phyloP scores from a whole-genome alignment of 768 basidiomycete genomes.

The Rhizopogon vesiculosus region DNA sequence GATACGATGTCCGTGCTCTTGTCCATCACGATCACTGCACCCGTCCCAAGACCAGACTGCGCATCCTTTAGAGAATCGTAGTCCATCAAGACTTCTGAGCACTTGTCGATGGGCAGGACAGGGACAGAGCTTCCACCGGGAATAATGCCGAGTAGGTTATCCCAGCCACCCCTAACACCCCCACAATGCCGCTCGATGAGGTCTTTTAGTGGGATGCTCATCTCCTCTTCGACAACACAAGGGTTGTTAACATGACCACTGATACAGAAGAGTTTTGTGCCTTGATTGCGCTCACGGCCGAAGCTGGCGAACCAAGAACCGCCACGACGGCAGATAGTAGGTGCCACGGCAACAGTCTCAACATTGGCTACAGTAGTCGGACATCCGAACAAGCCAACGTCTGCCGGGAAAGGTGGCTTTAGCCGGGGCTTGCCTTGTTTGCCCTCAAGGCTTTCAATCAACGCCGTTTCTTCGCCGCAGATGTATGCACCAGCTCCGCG shows the following conservation, averaged over 20 bases:
- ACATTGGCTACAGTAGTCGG: slow-evolving; percentile 98
- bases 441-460: slow-evolving; percentile 96
- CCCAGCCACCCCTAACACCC: slow-evolving; percentile 92
- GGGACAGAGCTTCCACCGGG: slow-evolving; percentile 96
- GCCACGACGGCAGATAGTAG: slow-evolving; percentile 92
- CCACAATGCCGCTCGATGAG: slow-evolving; percentile 97
- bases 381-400: slow-evolving; percentile 96
- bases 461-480: slow-evolving; percentile 96
- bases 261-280: slow-evolving; percentile 96
- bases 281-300: slow-evolving; percentile 88
- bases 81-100: slow-evolving; percentile 94
- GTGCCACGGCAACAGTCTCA: slow-evolving; percentile 96
- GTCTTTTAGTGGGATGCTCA: slow-evolving; percentile 94
- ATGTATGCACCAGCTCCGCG: slow-evolving; percentile 98
- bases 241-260: slow-evolving; percentile 98
- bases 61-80: slow-evolving; percentile 96
- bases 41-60: slow-evolving; percentile 95
- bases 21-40: slow-evolving; percentile 99
- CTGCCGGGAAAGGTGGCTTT: slow-evolving; percentile 98
- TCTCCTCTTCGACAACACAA: slow-evolving; percentile 97
- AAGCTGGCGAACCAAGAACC: slow-evolving; percentile 89
- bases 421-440: slow-evolving; percentile 98
- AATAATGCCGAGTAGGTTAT: slow-evolving; percentile 94
- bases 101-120: slow-evolving; percentile 78
- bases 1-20: slow-evolving; percentile 93